Evolutionary conservation across 441 rosid genomes (phyloP).

Genomic region (Erodium moschatum): DNA sequence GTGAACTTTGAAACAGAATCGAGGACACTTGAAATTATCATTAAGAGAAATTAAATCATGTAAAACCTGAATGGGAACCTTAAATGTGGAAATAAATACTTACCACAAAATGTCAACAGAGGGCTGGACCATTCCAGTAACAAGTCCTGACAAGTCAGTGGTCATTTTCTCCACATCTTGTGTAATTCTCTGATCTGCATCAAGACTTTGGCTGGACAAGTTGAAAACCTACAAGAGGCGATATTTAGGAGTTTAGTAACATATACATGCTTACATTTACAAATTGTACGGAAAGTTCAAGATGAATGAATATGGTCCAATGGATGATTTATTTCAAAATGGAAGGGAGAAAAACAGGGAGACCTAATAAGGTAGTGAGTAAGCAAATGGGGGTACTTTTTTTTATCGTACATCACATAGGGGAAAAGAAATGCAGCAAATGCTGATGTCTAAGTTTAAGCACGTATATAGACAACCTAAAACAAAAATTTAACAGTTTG

Average conservation of each 20-base stretch:
- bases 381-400: neutral
- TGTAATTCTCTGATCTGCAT: constrained; percentile 96
- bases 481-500: neutral
- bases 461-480: neutral
- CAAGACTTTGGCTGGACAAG: constrained; percentile 81
- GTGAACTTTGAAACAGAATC: constrained; percentile 64
- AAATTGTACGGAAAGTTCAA: neutral
- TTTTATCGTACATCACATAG: neutral
- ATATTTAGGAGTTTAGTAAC: constrained; percentile 11
- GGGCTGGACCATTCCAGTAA: constrained; percentile 99
- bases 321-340: neutral
- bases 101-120: constrained; percentile 92
- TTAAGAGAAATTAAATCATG: constrained; percentile 13
- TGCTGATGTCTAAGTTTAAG: constrained; percentile 2
- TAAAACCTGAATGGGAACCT: neutral
- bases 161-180: constrained; percentile 91
- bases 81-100: constrained; percentile 25
- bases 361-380: neutral
- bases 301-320: constrained; percentile 1
- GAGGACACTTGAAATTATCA: constrained; percentile 17
- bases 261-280: neutral
- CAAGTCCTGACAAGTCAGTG: constrained; percentile 73
- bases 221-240: constrained; percentile 59
- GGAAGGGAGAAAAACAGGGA: neutral
- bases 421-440: constrained; percentile 5